A percentile compares a stretch with the other conserved stretches of the same genome.
Evolutionary conservation across 192 early-diverging fungal genomes (phyloP).

Genomic region (Backusella tuberculispora): DNA sequence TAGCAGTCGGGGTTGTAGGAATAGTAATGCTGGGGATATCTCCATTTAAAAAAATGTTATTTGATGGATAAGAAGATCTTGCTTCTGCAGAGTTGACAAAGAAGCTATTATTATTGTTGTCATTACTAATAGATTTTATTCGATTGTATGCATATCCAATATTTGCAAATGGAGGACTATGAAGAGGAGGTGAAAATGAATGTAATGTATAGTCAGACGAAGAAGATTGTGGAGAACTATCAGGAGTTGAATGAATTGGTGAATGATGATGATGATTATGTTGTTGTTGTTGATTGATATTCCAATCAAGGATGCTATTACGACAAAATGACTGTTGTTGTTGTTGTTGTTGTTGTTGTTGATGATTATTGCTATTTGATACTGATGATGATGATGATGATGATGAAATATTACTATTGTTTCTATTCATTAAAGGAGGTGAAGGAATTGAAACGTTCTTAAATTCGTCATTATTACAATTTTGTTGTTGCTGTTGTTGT

Average conservation of each 20-base stretch:
- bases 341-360: neutral
- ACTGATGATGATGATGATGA: neutral
- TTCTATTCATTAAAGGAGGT: neutral
- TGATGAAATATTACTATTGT: neutral
- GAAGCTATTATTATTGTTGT: neutral
- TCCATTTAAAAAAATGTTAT: slow-evolving; percentile 10
- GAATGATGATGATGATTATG: neutral
- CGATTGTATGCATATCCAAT: neutral
- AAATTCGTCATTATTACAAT: slow-evolving; percentile 9
- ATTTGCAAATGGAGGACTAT: neutral
- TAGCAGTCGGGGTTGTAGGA: slow-evolving; percentile 14
- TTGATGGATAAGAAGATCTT: neutral
- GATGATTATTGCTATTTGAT: neutral
- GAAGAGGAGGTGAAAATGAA: neutral
- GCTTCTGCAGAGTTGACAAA: neutral
- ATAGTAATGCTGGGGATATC: slow-evolving; percentile 21
- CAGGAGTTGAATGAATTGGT: slow-evolving; percentile 16
- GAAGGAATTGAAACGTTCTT: neutral
- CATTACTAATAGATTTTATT: too few relatives aligned
- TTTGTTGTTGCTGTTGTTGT: slow-evolving; percentile 10
- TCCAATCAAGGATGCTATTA: slow-evolving; percentile 11
- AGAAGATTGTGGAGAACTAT: slow-evolving; percentile 12
- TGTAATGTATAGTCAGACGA: slow-evolving; percentile 2
- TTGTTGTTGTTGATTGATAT: neutral
- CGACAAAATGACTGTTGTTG: neutral